Conservation (phyloP, 2,329 filamentous ascomycete genomes). For the Calonectria montana region DNA sequence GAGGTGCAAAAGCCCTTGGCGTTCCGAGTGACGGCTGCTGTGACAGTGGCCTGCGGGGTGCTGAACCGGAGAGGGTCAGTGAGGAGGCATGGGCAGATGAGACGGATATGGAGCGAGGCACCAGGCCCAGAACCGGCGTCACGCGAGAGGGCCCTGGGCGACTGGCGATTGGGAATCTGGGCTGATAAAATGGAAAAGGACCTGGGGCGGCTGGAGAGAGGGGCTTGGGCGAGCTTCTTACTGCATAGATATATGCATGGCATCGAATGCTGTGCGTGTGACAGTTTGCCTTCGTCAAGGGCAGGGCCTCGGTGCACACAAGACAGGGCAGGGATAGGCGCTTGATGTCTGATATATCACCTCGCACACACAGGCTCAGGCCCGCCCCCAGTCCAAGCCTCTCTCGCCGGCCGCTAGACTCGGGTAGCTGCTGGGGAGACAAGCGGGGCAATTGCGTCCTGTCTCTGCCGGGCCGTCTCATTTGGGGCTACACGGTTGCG, state of each 20-base stretch:
- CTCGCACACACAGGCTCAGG: background rate
- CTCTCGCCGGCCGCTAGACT: background rate
- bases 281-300: conserved; percentile 1
- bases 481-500: background rate
- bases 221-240: background rate
- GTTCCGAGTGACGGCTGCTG: background rate
- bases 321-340: background rate
- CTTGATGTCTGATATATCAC: conserved; percentile 4
- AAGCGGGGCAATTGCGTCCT: background rate
- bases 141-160: background rate
- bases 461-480: background rate
- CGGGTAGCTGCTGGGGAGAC: conserved; percentile 15
- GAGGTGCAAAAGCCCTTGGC: background rate
- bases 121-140: background rate
- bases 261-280: background rate
- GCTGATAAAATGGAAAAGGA: background rate
- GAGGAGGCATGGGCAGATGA: background rate
- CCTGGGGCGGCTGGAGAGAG: background rate
- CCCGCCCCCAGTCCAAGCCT: background rate
- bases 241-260: background rate
- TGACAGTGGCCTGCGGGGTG: background rate
- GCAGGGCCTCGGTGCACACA: background rate
- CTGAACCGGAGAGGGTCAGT: background rate
- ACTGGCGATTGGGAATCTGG: background rate
- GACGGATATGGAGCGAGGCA: background rate